phyloP scores from a whole-genome alignment of 805 yeast genomes.

The Yarrowia sp. region DNA sequence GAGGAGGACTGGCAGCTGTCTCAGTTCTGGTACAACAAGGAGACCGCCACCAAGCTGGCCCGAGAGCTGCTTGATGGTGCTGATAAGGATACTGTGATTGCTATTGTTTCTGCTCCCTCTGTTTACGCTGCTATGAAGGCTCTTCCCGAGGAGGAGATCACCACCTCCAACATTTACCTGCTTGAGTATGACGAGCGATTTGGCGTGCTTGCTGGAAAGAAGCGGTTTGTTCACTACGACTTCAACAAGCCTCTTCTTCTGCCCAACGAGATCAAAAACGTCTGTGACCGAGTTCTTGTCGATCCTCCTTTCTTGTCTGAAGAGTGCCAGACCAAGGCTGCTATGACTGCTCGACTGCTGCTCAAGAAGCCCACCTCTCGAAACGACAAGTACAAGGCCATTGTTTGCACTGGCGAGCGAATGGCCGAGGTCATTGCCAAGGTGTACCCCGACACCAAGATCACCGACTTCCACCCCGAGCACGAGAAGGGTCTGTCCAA shows the following conservation, averaged over 20 bases:
- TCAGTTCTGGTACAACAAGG: slow-evolving; percentile 81
- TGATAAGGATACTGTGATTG: slow-evolving; percentile 64
- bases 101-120: slow-evolving; percentile 85
- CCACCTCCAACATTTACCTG: slow-evolving; percentile 61
- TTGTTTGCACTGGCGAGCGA: slow-evolving; percentile 89
- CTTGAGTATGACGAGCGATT: slow-evolving; percentile 80
- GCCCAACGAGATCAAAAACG: slow-evolving; percentile 55
- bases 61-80: slow-evolving; percentile 76
- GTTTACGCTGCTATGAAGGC: slow-evolving; percentile 79
- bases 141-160: slow-evolving; percentile 50
- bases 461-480: slow-evolving; percentile 71
- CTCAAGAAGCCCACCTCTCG: slow-evolving; percentile 39
- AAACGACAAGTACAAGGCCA: slow-evolving; percentile 37
- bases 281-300: slow-evolving; percentile 67
- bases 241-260: slow-evolving; percentile 65
- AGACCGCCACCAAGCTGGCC: slow-evolving; percentile 67
- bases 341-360: slow-evolving; percentile 61
- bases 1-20: slow-evolving; percentile 93
- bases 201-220: slow-evolving; percentile 63
- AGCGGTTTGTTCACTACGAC: slow-evolving; percentile 70
- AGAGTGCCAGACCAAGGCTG: slow-evolving; percentile 73
- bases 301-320: slow-evolving; percentile 88
- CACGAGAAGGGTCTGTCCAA: slow-evolving; percentile 84
- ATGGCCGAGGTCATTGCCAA: slow-evolving; percentile 63
- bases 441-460: slow-evolving; percentile 60